Evolutionary conservation across 1,284 basidiomycete genomes (phyloP).

Genomic region (Trichosporon sp.): DNA sequence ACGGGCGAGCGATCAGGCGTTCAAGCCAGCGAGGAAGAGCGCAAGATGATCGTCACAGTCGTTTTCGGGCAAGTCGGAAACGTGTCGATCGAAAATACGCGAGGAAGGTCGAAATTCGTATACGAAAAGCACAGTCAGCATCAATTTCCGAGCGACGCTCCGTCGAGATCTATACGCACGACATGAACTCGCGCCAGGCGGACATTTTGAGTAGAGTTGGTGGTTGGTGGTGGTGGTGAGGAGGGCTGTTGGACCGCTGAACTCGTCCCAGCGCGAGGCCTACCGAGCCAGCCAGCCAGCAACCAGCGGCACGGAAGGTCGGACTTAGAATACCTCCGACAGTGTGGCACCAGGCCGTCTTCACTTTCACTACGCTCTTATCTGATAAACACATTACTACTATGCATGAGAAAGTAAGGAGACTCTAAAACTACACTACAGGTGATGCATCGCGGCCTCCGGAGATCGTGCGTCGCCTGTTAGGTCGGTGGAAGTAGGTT

Average conservation of each 20-base stretch:
- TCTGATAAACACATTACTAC: not conserved
- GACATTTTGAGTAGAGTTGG: constrained; percentile 36
- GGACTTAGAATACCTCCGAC: constrained; percentile 5
- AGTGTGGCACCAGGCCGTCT: not conserved
- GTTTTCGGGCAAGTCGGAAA: not conserved
- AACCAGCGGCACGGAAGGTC: constrained; percentile 6
- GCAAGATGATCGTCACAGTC: not conserved
- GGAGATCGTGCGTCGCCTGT: constrained; percentile 22
- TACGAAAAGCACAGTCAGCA: not conserved
- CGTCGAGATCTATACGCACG: constrained; percentile 30
- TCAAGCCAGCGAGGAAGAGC: not conserved
- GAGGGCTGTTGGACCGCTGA: not conserved
- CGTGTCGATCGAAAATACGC: not conserved
- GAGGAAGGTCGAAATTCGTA: not conserved
- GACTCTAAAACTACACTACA: not conserved
- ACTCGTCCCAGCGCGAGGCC: not conserved
- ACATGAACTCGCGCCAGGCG: constrained; percentile 46
- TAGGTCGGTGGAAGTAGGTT: constrained; percentile 36
- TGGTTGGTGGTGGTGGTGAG: constrained; percentile 10
- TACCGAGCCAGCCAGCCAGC: constrained; percentile 5
- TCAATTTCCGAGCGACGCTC: not conserved
- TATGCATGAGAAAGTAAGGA: not conserved
- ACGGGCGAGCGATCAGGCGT: not conserved
- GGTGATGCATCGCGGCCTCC: not conserved
- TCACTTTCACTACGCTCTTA: not conserved